Evolutionary conservation across 768 basidiomycete genomes (phyloP), one percentile per base, ranked within the genome.

Genomic region (Lentinus brumalis): DNA sequence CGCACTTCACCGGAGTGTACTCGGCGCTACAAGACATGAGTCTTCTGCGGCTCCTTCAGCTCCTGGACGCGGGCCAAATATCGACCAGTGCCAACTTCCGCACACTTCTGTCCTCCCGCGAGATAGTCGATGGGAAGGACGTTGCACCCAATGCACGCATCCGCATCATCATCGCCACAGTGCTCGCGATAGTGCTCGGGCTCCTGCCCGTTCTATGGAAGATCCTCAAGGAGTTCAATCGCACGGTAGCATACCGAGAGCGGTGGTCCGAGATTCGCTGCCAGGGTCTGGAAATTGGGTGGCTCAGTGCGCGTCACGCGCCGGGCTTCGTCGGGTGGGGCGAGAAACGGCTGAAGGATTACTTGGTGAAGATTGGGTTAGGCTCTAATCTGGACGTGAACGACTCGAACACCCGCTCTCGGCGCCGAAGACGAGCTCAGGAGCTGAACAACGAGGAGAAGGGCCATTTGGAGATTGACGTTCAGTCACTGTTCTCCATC

Each of bases 21-120:
- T 88, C 89, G 3, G 84, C 83, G 0, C 76, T 93, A 14, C 83
- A 89, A 57, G 92, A 94, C 70, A 81, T 94, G 57, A 89, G 86
- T 62, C 71, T 94, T n/a, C 72, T 91, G 38, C 83, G 91, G 2
- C 80, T 93, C n/a, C 74, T 94, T 53, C 81, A 83, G 21, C 70
- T 88, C 14, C 71, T 91, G 39, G 83, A 88, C 59, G 46, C 52
- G 39, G 49, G 57, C 35, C 57, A 61, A 46, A 71, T 47, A 18
- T 67, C 64, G 56, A 68, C 64, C 57, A 68, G 73, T 2, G 70
- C 74, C 60, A 50, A 75, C 55, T 47, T 50, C 1, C 12, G 50
- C 51, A 30, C 18, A 26, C 11, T 54, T 1, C 52, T 61, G 45
- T 52, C 56, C n/a, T 8, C 32, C 5, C 78, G 82, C 41, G 79